phyloP scores from a whole-genome alignment of 2,329 filamentous ascomycete species.

The Hypoxylon sp. region DNA sequence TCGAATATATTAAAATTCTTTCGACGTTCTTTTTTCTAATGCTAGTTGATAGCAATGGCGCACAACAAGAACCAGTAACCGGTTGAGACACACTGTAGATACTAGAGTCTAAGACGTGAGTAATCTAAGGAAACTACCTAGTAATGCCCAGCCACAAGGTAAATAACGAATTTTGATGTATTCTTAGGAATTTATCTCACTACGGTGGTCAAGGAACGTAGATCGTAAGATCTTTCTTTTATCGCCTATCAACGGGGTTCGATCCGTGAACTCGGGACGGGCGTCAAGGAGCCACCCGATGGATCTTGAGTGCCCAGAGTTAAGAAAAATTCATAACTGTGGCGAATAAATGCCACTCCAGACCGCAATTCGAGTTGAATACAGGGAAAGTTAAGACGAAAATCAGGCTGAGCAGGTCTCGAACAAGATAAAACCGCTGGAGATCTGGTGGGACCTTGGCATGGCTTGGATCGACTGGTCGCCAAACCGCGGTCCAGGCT shows the following conservation, averaged over 20 bases:
- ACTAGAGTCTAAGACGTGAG: background rate
- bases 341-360: slow-evolving; percentile 9
- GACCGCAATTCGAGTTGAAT: slow-evolving; percentile 14
- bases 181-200: background rate
- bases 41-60: background rate
- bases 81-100: no score
- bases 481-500: slow-evolving; percentile 4
- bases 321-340: slow-evolving; percentile 6
- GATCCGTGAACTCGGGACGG: slow-evolving; percentile 15
- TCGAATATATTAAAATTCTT: slow-evolving; percentile 8
- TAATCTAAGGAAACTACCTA: background rate
- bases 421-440: slow-evolving; percentile 5
- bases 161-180: slow-evolving; percentile 2
- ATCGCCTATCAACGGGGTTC: background rate
- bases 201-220: background rate
- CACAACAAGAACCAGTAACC: background rate
- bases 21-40: background rate
- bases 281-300: background rate
- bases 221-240: slow-evolving; percentile 22
- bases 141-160: background rate
- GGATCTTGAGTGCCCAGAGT: background rate
- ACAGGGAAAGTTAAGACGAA: slow-evolving; percentile 7
- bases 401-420: slow-evolving; percentile 15
- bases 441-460: slow-evolving; percentile 12
- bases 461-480: slow-evolving; percentile 8